These are phyloP conservation scores for Epichloe sibirici DNA, from an alignment of 2,329 filamentous ascomycete species.

Conservation along the genomic window DNA sequence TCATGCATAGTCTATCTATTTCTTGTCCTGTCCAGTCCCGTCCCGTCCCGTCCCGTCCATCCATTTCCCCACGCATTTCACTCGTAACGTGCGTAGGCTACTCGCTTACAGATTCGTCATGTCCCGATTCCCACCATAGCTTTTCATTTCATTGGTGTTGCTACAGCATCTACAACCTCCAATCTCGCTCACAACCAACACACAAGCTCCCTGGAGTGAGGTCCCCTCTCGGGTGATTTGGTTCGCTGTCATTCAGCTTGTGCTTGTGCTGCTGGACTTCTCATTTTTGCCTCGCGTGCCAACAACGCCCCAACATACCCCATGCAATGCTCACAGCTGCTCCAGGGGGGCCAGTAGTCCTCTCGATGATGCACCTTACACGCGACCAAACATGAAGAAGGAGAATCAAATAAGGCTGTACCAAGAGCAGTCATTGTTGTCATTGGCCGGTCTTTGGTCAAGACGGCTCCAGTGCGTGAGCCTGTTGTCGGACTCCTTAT, in stretches of 20 bases:
- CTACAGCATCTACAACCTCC: background rate
- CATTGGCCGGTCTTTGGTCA: background rate
- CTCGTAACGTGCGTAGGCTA: background rate
- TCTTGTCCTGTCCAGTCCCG: background rate
- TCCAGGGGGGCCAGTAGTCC: background rate
- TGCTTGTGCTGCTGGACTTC: background rate
- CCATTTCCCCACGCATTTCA: background rate
- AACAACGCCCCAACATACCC: background rate
- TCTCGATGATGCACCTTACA: background rate
- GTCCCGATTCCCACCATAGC: background rate
- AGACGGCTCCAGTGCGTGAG: constrained; percentile 3
- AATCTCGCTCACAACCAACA: background rate
- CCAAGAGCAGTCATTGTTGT: background rate
- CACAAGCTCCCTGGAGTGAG: background rate
- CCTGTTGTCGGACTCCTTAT: constrained; percentile 27
- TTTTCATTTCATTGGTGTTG: background rate
- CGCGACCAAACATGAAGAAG: background rate
- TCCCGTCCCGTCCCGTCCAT: background rate
- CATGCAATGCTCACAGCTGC: background rate
- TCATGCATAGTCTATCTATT: constrained; percentile 13
- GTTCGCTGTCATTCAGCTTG: too few relatives aligned
- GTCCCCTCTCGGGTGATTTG: background rate
- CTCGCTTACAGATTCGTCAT: background rate
- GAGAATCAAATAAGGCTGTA: background rate
- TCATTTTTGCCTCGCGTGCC: background rate